Percentiles rank a stretch among this genome's conserved stretches.
phyloP scores from a whole-genome alignment of 768 basidiomycete genomes.

The Tubosaeta brunneosetosa region DNA sequence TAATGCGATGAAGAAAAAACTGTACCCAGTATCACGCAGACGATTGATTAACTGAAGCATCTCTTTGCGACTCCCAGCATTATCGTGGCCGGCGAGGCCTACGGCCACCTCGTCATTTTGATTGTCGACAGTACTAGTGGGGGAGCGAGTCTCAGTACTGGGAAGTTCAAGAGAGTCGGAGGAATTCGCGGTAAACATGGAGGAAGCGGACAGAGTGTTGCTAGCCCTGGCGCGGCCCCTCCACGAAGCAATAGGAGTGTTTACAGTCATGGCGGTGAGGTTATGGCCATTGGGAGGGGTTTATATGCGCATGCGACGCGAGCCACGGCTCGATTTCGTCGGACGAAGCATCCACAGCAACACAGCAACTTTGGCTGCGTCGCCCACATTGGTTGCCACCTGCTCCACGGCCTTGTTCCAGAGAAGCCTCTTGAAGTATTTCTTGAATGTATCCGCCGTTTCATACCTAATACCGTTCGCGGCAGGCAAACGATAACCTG shows the following conservation, averaged over 20 bases:
- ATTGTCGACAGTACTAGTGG: not conserved
- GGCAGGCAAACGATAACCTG: not conserved
- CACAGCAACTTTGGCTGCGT: not conserved
- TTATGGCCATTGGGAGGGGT: too few relatives aligned
- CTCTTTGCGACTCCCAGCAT: slow-evolving; percentile 39
- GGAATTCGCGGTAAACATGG: not conserved
- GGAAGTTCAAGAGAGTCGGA: not conserved
- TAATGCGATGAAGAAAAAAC: not conserved
- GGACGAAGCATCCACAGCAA: not conserved
- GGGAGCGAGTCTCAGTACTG: not conserved
- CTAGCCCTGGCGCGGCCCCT: not conserved
- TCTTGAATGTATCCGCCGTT: slow-evolving; percentile 4
- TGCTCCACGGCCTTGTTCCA: not conserved
- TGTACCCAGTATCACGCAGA: slow-evolving; percentile 58
- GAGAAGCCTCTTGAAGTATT: not conserved
- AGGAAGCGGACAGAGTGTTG: not conserved
- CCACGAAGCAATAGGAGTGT: not conserved
- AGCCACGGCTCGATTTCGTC: not conserved
- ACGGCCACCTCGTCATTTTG: slow-evolving; percentile 27
- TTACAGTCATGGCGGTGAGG: not conserved
- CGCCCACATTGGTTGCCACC: not conserved
- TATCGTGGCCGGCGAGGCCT: slow-evolving; percentile 47
- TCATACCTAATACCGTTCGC: not conserved
- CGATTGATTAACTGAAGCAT: slow-evolving; percentile 60
- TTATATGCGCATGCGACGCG: slow-evolving; percentile 9